Evolutionary conservation across 768 basidiomycete genomes (phyloP).

Genomic region (Tylopilus balloui): DNA sequence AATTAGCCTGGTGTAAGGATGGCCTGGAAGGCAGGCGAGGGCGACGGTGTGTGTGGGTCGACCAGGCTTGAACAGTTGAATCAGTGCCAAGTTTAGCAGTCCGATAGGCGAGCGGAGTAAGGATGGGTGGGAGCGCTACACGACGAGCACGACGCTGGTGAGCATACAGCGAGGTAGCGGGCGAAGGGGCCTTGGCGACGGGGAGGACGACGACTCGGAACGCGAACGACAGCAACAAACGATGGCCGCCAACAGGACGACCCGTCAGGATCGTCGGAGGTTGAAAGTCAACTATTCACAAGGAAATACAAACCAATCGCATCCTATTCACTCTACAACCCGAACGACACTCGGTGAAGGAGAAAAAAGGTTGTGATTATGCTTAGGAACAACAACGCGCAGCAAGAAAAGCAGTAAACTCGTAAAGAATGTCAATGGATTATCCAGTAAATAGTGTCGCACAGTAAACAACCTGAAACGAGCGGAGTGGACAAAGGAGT

Average conservation of each 20-base stretch:
- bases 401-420: slow-evolving; percentile 31
- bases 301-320: slow-evolving; percentile 1
- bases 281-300: slow-evolving; percentile 22
- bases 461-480: slow-evolving; percentile 32
- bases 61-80: slow-evolving; percentile 4
- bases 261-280: slow-evolving; percentile 24
- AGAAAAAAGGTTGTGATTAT: slow-evolving; percentile 21
- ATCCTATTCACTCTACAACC: slow-evolving; percentile 9
- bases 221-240: slow-evolving; percentile 2
- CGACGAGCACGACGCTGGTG: slow-evolving; percentile 4
- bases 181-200: not conserved
- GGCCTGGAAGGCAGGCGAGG: slow-evolving; percentile 1
- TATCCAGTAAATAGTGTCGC: slow-evolving; percentile 34
- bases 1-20: not conserved
- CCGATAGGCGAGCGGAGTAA: slow-evolving; percentile 3
- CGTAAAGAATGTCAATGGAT: slow-evolving; percentile 36
- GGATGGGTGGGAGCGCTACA: slow-evolving; percentile 5
- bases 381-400: slow-evolving; percentile 17
- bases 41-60: not conserved
- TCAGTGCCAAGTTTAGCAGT: slow-evolving; percentile 15
- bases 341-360: not conserved
- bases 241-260: slow-evolving; percentile 7
- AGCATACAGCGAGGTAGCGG: slow-evolving; percentile 12
- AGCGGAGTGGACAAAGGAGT: slow-evolving; percentile 33
- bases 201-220: slow-evolving; percentile 8